A percentile compares a stretch with the other conserved stretches of the same genome.
Evolutionary conservation across 768 basidiomycete genomes (phyloP).

Genomic region (Rhizopogon vinicolor): DNA sequence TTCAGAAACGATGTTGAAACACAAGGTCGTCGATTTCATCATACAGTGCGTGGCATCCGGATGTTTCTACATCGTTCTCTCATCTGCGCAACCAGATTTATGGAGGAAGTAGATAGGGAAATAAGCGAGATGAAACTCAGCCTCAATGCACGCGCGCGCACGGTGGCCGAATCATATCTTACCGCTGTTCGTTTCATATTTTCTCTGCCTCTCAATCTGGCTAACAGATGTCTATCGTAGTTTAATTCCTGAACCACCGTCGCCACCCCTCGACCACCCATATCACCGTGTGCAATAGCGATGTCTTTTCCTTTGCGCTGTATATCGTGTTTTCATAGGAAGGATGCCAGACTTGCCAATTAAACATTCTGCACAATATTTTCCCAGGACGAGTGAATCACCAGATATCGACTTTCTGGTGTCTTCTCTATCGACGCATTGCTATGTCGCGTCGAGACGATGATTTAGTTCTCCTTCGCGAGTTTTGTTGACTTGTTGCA

Average conservation of each 20-base stretch:
- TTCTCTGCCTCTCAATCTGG: background rate
- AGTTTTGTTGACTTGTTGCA: background rate
- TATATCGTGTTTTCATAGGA: background rate
- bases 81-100: conserved; percentile 54
- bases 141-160: conserved; percentile 93
- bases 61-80: conserved; percentile 1
- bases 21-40: conserved; percentile 99
- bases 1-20: conserved; percentile 97
- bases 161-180: conserved; percentile 95
- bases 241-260: conserved; percentile 18
- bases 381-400: background rate
- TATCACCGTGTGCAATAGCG: background rate
- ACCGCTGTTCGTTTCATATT: conserved; percentile 60
- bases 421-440: background rate
- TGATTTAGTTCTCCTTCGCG: background rate
- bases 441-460: background rate
- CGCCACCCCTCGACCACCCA: too few relatives aligned
- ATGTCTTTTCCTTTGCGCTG: background rate
- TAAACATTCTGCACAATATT: background rate
- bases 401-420: background rate
- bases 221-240: conserved; percentile 5
- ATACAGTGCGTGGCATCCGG: conserved; percentile 67
- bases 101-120: conserved; percentile 99
- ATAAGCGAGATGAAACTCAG: conserved; percentile 99
- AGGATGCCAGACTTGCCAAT: background rate